These are phyloP conservation scores for Aristolochia contorta DNA, from an alignment of 164 flowering plant species.

Conservation along the genomic window DNA sequence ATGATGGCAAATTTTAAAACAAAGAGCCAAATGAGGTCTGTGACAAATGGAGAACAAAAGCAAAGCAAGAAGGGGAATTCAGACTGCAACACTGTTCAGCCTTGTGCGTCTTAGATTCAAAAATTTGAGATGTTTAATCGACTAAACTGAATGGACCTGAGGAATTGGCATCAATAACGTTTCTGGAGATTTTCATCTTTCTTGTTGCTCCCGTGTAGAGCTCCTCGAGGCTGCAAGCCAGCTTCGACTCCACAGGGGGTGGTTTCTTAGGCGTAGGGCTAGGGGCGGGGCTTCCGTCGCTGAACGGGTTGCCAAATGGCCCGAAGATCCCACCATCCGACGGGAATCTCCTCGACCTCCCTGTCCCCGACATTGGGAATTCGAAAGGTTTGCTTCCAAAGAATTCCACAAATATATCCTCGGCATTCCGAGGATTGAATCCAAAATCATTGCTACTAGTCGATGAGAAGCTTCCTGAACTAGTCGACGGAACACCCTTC, in stretches of 20 bases:
- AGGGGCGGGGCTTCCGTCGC: slow-evolving; percentile 13
- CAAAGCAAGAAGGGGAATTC: too few relatives aligned
- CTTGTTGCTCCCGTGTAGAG: slow-evolving; percentile 52
- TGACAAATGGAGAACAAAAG: too few relatives aligned
- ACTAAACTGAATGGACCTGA: not conserved
- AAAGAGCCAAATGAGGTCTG: too few relatives aligned
- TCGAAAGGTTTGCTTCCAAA: slow-evolving; percentile 50
- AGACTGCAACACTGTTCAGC: too few relatives aligned
- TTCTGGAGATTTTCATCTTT: slow-evolving; percentile 60
- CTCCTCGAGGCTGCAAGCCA: slow-evolving; percentile 56
- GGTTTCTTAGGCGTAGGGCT: slow-evolving; percentile 24
- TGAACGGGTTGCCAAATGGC: slow-evolving; percentile 18
- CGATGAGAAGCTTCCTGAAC: slow-evolving; percentile 12
- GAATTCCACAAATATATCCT: slow-evolving; percentile 50
- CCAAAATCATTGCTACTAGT: slow-evolving; percentile 20
- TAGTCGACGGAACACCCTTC: slow-evolving; percentile 44
- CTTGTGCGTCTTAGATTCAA: too few relatives aligned
- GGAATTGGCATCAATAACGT: slow-evolving; percentile 16
- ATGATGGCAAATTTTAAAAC: too few relatives aligned
- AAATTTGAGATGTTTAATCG: not conserved
- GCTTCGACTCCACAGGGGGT: slow-evolving; percentile 38
- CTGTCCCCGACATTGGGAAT: slow-evolving; percentile 18
- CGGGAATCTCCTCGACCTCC: slow-evolving; percentile 21
- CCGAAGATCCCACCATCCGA: slow-evolving; percentile 20
- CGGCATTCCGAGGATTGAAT: slow-evolving; percentile 49